Evolutionary conservation across 345 rosid species (phyloP).

Genomic region (Ailanthus altissimus): DNA sequence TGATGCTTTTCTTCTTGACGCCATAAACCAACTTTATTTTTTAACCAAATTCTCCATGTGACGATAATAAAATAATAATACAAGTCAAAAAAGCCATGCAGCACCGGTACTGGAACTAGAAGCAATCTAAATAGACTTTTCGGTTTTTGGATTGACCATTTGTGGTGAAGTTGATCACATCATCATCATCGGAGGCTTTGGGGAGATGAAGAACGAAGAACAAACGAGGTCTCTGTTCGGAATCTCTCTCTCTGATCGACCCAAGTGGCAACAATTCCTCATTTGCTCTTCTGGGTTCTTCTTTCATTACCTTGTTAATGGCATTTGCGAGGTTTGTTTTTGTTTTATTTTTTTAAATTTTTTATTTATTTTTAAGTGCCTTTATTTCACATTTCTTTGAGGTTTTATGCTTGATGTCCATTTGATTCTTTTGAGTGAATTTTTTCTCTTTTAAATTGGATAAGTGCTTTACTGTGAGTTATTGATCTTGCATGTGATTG

Average conservation of each 20-base stretch:
- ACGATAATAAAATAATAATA: not conserved
- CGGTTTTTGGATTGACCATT: not conserved
- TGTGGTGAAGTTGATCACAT: not conserved
- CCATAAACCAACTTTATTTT: not conserved
- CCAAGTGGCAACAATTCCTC: slow-evolving; percentile 82
- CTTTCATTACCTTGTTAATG: slow-evolving; percentile 94
- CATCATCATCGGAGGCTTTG: not conserved
- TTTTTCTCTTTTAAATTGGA: not conserved
- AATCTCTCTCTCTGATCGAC: slow-evolving; percentile 64
- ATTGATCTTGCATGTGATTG: slow-evolving; percentile 23
- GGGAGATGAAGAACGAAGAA: slow-evolving; percentile 64
- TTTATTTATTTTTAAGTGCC: not conserved
- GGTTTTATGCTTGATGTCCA: not conserved
- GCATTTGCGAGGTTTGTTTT: slow-evolving; percentile 80
- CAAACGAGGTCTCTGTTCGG: slow-evolving; percentile 68
- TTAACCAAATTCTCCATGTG: not conserved
- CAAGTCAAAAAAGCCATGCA: not conserved
- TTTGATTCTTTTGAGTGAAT: not conserved
- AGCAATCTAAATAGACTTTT: not conserved
- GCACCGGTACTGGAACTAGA: not conserved
- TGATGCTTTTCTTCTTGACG: slow-evolving; percentile 22
- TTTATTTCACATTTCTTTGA: not conserved
- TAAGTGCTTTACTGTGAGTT: not conserved
- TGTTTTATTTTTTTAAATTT: too few species aligned
- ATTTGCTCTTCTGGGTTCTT: slow-evolving; percentile 93